Base-by-base conservation (phyloP, 306 rosid species). In the Quercus parvula region DNA sequence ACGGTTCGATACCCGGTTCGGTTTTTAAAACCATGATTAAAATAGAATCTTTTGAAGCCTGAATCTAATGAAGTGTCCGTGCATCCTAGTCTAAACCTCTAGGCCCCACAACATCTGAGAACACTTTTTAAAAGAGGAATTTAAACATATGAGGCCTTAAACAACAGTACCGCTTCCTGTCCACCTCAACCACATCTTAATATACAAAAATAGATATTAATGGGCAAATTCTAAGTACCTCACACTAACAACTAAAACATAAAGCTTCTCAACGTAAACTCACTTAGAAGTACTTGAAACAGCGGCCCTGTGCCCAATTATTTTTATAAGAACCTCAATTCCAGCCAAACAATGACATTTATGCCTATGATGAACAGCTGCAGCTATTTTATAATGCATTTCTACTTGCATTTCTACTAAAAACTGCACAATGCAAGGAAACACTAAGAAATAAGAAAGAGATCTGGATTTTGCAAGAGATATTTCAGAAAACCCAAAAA, bases 381-480 rank as follows among this genome's bases (percentile, higher is more conserved):
- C 93, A 35, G 41, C 38, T 58, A 92, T 83, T 90, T 84, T 92
- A 86, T 92, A 86, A 72, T 94, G 98, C 82, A 88, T 84, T 86
- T 91, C 97, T 77, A 94, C 88, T 75, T 94, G 98, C 82, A 88
- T 84, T 86, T 91, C 97, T 77, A 94, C 88, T 75, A 94, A 79
- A 88, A 94, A 90, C 97, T 92, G 94, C 87, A 83, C 35, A 54
- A 78, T 70, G 70, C 77, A 38, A 67, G 46, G 78, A 78, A 68
- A 81, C 70, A 57, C 44, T 54, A 49, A 5, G 41, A 69, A 68
- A 44, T 76, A 70, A 82, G 63, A 76, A 77, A 70, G 22, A 73
- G 71, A 67, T 76, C 71, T 11, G 51, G 49, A 3, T 58, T 75
- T 63, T 44, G 74, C n/a, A 52, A 14, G 74, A 19, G 6, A 74